These are phyloP conservation scores for Geoglossum glabrum DNA, from an alignment of 495 filamentous ascomycete species.

Conservation along the genomic window DNA sequence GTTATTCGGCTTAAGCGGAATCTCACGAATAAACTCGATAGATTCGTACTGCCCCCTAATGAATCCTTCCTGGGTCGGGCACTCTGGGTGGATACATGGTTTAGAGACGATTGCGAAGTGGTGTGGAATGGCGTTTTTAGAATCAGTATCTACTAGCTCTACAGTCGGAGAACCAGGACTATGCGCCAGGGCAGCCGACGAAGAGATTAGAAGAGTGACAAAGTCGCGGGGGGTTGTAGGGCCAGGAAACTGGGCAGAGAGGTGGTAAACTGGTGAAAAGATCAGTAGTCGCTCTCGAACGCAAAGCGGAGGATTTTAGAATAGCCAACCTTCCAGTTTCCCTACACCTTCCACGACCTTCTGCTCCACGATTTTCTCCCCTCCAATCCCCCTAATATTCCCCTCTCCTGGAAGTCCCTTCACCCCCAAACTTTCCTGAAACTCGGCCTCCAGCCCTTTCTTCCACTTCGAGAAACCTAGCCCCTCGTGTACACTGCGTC, in stretches of 20 bases:
- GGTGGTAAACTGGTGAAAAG: constrained; percentile 43
- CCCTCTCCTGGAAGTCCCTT: constrained; percentile 40
- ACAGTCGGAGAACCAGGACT: constrained; percentile 12
- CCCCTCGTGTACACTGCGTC: constrained; percentile 63
- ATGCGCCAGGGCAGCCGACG: constrained; percentile 17
- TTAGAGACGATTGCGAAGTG: constrained; percentile 76
- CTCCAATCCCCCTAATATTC: constrained; percentile 66
- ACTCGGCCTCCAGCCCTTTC: constrained; percentile 35
- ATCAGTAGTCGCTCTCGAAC: constrained; percentile 9
- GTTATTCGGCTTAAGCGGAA: constrained; percentile 27
- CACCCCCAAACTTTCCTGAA: constrained; percentile 41
- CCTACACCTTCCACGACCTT: constrained; percentile 32
- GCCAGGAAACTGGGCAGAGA: constrained; percentile 76
- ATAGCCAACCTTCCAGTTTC: constrained; percentile 31
- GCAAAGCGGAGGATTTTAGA: neutral
- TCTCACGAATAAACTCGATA: constrained; percentile 76
- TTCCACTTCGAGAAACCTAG: constrained; percentile 54
- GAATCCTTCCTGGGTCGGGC: constrained; percentile 43
- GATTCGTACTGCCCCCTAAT: constrained; percentile 79
- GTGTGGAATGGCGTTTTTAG: constrained; percentile 20
- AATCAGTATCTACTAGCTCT: constrained; percentile 7
- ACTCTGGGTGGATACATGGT: constrained; percentile 58
- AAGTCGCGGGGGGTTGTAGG: constrained; percentile 80
- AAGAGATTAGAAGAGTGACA: constrained; percentile 50
- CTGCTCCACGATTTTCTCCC: constrained; percentile 48